These are phyloP conservation scores for Leccinum huronense DNA, from an alignment of 1,284 basidiomycete genomes.

Conservation along the genomic window DNA sequence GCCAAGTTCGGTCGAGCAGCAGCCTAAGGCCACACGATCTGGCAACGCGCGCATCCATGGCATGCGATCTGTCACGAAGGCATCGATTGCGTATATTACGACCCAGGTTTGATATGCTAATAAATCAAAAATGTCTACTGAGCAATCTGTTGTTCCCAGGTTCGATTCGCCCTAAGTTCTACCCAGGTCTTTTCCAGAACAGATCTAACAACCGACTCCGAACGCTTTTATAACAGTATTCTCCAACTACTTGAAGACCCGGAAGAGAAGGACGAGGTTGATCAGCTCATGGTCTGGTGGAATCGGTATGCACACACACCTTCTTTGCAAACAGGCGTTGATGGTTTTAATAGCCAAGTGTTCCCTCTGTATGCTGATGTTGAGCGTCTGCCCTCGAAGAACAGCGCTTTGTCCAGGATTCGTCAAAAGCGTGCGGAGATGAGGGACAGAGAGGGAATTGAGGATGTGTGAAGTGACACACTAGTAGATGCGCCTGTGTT, in stretches of 20 bases:
- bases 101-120: conserved; percentile 1
- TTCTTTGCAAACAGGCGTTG: not conserved
- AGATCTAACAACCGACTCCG: conserved; percentile 3
- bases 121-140: not conserved
- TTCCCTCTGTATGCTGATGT: conserved; percentile 1
- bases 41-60: not conserved
- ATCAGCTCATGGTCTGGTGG: conserved; percentile 3
- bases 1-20: conserved; percentile 1
- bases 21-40: conserved; percentile 8
- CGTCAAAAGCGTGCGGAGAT: not conserved
- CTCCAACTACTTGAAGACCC: not conserved
- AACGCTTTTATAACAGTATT: conserved; percentile 5
- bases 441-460: not conserved
- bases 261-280: not conserved
- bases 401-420: conserved; percentile 1
- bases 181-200: conserved; percentile 5
- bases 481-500: not conserved
- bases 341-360: not conserved
- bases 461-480: not conserved
- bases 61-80: conserved; percentile 7
- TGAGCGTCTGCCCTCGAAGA: not conserved
- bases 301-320: conserved; percentile 1
- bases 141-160: not conserved
- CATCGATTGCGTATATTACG: conserved; percentile 5
- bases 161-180: not conserved